Base-by-base conservation (phyloP, 148 eudicot genomes). In the Nepenthes gracilis region DNA sequence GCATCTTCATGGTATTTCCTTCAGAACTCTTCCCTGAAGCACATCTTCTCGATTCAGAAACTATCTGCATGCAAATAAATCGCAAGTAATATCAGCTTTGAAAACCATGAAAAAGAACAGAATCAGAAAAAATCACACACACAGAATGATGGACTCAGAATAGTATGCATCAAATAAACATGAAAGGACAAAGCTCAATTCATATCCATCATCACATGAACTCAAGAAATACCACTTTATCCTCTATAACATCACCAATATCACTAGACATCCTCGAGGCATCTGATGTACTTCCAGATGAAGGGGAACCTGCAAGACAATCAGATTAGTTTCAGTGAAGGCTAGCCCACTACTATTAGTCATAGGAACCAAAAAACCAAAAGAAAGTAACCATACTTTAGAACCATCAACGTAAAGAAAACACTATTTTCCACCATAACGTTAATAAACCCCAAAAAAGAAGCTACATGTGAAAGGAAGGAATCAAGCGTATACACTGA, bases 1-100 rank as follows among this genome's bases (percentile, higher is more conserved):
- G 94, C 88, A 80, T 79, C 78, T 89, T 93, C 70, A 93, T 80
- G n/a, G 99, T 89, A 36, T 82, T 93, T 66, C 80, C 84, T 55
- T 64, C 66, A 33, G 84, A 66, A 66, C 68, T 93, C 62, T 65
- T 80, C 61, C 64, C 71, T 40, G 85, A 76, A 47, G 75, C 61
- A 53, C 67, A 71, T 62, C 75, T 83, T 47, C 76, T 78, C 14
- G 66, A 66, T 64, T 85, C 86, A 43, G 93, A 75, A 60, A 75
- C 75, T 45, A 80, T 78, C 96, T 93, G 87, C 78, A 73, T 33
- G 53, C 53, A 40, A n/a, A 10, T n/a, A 49, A 2, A 11, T 43
- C 62, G 48, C 66, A 75, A 13, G 57, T 35, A 48, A 60, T 15
- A 32, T 43, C 61, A 12, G 70, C 23, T 23, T 23, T 23, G 23